Evolutionary conservation across 345 rosid genomes (phyloP), one percentile per base, ranked within the genome.

Genomic region (Balakata baccata): DNA sequence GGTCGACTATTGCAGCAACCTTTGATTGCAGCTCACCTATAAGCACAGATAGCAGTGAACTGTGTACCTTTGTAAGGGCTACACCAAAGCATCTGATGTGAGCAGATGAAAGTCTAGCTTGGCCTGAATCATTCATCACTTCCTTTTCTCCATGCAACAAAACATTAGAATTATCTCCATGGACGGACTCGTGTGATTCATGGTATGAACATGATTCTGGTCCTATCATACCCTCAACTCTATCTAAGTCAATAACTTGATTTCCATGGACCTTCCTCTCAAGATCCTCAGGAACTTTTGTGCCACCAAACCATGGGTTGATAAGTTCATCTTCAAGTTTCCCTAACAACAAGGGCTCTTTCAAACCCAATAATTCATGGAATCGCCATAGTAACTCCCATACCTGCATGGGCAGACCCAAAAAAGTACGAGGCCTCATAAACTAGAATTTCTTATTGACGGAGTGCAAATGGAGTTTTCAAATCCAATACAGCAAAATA

Each of bases 1-100:
- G 98, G 87, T 95, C 92, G 66, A 91, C 96, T 70, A 87, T 85
- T 68, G 87, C 85, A 73, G 97, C 99, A 78, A 91, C 96, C 89
- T 87, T 95, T n/a, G 87, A 89, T 53, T 89, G 99, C 76, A 95
- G 83, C 88, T 95, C 99, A 79, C 85, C 77, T 78, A 95, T 86
- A 59, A 95, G 83, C 68, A 92, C 86, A 74, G 80, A 83, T 79
- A 95, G 81, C 72, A 95, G 82, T 11, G 89, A 86, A 76, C 82
- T 80, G 84, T 89, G 97, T 72, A 82, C 88, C 78, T 78, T 84
- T 68, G 91, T 86, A 82, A 92, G 79, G 78, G 84, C 84, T 74
- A 77, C 73, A 77, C 90, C 88, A 73, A 71, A 78, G 75, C 83
- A 85, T 74, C 79, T 63, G 77, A 75, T 77, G 76, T 73, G 61